Conservation (phyloP, 2,329 filamentous ascomycete species). For the Aureobasidium subglaciale region DNA sequence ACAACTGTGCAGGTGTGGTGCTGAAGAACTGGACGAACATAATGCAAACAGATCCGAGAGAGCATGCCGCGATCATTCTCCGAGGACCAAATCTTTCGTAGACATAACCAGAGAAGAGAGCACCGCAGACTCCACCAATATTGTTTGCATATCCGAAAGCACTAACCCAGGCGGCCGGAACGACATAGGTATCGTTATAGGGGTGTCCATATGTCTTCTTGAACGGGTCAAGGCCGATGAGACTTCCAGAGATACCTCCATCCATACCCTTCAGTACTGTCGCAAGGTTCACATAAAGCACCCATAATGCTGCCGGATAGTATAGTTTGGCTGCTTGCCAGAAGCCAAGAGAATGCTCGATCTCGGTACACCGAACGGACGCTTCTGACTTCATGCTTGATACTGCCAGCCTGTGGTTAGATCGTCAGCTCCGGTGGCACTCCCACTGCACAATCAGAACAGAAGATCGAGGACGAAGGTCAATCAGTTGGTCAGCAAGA, state of each 20-base stretch:
- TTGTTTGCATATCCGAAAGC: constrained; percentile 14
- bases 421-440: too few relatives aligned
- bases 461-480: background rate
- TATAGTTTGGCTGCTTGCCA: constrained; percentile 13
- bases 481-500: background rate
- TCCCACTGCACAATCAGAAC: background rate
- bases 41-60: background rate
- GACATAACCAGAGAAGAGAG: background rate
- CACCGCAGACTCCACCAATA: constrained; percentile 7
- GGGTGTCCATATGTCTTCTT: constrained; percentile 1
- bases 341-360: constrained; percentile 3
- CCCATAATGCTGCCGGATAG: constrained; percentile 13
- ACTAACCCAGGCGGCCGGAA: constrained; percentile 13
- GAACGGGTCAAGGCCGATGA: constrained; percentile 11
- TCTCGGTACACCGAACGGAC: background rate
- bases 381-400: constrained; percentile 3
- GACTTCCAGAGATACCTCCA: constrained; percentile 6
- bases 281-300: constrained; percentile 5
- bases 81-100: constrained; percentile 13
- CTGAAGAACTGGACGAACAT: constrained; percentile 12
- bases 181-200: constrained; percentile 7
- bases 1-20: constrained; percentile 1
- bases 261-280: constrained; percentile 12
- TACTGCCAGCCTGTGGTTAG: background rate
- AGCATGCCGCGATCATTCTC: constrained; percentile 11